Percentiles rank a stretch among this genome's conserved stretches.
These are phyloP conservation scores for Boechera stricta DNA, from an alignment of 345 rosid species.

Conservation along the genomic window DNA sequence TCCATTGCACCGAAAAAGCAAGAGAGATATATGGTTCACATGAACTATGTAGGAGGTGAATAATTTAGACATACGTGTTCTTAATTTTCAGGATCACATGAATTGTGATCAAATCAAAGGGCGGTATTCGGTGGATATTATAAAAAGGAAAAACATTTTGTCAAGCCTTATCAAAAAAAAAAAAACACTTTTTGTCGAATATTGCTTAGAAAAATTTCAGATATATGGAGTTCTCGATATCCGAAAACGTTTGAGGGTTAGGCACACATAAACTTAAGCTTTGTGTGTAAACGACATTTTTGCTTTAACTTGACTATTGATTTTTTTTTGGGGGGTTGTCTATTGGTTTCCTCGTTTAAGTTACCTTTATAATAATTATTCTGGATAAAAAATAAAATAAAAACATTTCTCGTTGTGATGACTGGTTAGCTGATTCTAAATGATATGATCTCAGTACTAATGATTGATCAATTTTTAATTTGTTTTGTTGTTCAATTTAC, in stretches of 20 bases:
- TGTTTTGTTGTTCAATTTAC: neutral
- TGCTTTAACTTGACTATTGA: neutral
- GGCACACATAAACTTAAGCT: neutral
- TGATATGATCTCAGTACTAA: conserved; percentile 21
- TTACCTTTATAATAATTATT: neutral
- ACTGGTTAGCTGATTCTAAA: neutral
- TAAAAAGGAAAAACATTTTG: neutral
- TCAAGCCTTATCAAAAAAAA: no score
- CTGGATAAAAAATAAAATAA: no score
- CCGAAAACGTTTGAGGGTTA: neutral
- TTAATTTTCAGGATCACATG: neutral
- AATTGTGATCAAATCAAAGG: neutral
- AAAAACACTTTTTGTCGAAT: no score
- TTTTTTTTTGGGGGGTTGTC: neutral
- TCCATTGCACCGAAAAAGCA: neutral
- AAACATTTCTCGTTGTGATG: neutral
- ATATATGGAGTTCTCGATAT: neutral
- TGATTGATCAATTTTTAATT: conserved; percentile 3
- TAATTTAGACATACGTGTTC: neutral
- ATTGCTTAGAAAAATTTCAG: no score
- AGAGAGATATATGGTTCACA: neutral
- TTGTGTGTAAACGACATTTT: neutral
- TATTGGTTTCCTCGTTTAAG: neutral
- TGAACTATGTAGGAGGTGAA: neutral
- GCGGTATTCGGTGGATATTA: neutral